Conservation (phyloP, 352 stramenopile genomes). For the Pythium chondricola region DNA sequence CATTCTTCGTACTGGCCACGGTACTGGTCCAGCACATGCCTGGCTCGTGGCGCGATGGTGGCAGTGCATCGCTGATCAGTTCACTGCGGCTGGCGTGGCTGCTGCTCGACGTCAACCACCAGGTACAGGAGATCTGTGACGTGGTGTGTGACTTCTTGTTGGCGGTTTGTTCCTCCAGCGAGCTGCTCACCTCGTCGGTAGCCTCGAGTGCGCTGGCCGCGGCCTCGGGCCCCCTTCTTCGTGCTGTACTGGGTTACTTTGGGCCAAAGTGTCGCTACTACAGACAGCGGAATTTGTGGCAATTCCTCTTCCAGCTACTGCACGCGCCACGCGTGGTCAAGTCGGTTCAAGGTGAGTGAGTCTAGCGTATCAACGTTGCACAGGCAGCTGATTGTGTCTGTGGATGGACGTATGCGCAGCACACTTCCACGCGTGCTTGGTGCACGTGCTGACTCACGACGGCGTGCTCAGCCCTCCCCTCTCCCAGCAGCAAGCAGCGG, state of each 20-base stretch:
- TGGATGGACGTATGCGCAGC: too few species aligned
- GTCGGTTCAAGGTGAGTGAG: conserved; percentile 10
- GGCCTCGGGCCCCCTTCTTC: conserved; percentile 20
- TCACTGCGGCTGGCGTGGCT: conserved; percentile 36
- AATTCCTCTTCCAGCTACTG: conserved; percentile 70
- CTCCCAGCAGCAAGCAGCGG: conserved; percentile 28
- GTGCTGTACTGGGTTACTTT: conserved; percentile 42
- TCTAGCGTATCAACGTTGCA: neutral
- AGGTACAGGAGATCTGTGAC: conserved; percentile 69
- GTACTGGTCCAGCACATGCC: conserved; percentile 47
- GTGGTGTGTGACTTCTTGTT: conserved; percentile 57
- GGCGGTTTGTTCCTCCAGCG: conserved; percentile 17
- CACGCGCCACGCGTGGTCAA: conserved; percentile 48
- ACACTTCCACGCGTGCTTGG: conserved; percentile 39
- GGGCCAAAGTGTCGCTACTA: conserved; percentile 39
- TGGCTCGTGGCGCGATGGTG: conserved; percentile 9
- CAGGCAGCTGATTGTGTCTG: too few species aligned
- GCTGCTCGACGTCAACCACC: conserved; percentile 50
- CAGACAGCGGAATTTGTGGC: conserved; percentile 46
- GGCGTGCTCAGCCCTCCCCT: conserved; percentile 23
- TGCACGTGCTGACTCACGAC: conserved; percentile 21
- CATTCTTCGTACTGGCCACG: conserved; percentile 26
- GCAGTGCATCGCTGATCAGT: conserved; percentile 22
- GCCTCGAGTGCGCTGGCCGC: conserved; percentile 2
- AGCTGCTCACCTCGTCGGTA: conserved; percentile 1